These are phyloP conservation scores for Panicum virgatum DNA, from an alignment of 202 grass and related monocot genomes.

Conservation along the genomic window DNA sequence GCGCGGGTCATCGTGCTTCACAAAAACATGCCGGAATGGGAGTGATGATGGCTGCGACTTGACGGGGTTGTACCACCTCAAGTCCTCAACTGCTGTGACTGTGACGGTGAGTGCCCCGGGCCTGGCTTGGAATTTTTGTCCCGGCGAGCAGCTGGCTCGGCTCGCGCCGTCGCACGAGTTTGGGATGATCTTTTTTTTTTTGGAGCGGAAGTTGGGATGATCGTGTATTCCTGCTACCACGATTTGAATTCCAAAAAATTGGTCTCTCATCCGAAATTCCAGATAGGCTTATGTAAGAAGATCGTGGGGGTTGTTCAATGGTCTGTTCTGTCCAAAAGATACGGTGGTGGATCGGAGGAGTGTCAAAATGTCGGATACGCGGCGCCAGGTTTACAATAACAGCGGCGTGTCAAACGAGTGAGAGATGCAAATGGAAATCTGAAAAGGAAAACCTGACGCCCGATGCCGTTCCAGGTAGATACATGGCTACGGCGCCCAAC, in stretches of 20 bases:
- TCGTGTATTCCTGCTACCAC: background rate
- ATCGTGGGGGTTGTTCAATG: background rate
- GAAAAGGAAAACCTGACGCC: background rate
- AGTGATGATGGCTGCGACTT: background rate
- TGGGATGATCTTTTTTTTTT: background rate
- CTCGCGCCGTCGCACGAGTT: background rate
- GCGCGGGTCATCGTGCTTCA: constrained; percentile 36
- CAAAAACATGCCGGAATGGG: background rate
- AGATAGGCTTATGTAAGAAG: too few relatives aligned
- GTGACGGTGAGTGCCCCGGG: background rate
- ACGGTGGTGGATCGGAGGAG: too few relatives aligned
- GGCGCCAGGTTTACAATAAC: background rate
- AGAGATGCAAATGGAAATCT: constrained; percentile 3
- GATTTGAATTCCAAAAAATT: background rate
- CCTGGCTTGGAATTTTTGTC: background rate
- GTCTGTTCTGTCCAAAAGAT: background rate
- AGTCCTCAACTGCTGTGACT: background rate
- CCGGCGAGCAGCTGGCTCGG: background rate
- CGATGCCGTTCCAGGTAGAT: constrained; percentile 1
- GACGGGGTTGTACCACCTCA: background rate
- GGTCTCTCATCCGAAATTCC: too few relatives aligned
- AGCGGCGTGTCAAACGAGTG: background rate
- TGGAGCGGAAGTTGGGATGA: too few relatives aligned
- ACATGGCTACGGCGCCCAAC: background rate
- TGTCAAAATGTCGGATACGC: background rate